Base-by-base conservation (phyloP, 306 rosid genomes). In the Medicago lupulina region DNA sequence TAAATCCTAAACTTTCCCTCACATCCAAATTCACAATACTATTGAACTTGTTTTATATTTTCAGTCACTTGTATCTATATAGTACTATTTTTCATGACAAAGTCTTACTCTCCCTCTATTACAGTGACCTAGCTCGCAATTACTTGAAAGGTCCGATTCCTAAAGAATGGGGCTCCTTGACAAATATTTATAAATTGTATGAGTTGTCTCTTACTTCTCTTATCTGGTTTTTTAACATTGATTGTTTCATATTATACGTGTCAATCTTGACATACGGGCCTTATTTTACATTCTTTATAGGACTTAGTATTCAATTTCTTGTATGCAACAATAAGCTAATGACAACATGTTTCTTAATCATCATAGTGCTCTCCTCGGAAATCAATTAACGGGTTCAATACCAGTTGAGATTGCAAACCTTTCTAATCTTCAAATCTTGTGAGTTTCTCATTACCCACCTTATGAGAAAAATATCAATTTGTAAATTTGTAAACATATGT, bases 131-230 rank as follows among this genome's bases (percentile, higher is more conserved):
- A 21, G 12, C 78, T 38, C 84, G 59, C 76, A 90, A 90, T 80
- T 79, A 86, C 75, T 83, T 87, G 60, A 83, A 50, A 9, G 92
- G 96, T 59, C 50, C 92, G 74, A 87, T 90, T 64, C 91, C 91
- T 50, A 67, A 36, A 21, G 59, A 80, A 78, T 89, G 87, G 91
- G 88, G 76, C 21, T 83, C 74, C 16, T 14, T 58, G 64, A 25
- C 16, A 8, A 58, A 58, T 58, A 58, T 58, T 58, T 14, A 14
- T 23, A 58, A 58, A 58, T 11, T 58, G 64, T 58, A 58, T 12
- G 38, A 23, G 50, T 28, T 7, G 25, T 58, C 43, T 50, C 71
- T 36, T 60, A 12, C 21, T 15, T 49, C 49, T 19, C 71, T 14
- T 21, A 57, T 15, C 41, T 13, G 7, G 14, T 39, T 67, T 72